Evolutionary conservation across 805 yeast genomes (phyloP).

Genomic region (Zygosaccharomyces bailii): DNA sequence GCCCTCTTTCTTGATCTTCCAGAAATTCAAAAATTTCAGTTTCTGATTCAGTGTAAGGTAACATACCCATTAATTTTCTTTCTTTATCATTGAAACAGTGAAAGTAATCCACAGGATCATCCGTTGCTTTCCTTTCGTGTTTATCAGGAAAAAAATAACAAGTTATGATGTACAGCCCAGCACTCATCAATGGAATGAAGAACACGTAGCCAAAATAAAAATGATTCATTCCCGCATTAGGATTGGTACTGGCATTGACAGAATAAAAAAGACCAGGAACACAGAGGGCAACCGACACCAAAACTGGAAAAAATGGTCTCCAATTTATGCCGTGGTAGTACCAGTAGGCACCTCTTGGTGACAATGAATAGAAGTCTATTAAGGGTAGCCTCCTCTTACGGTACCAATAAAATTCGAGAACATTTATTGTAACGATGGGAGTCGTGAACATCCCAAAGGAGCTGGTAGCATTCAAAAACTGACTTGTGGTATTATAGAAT

Average conservation of each 20-base stretch:
- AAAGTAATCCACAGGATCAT: conserved; percentile 25
- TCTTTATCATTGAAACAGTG: conserved; percentile 24
- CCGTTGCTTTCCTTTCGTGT: conserved; percentile 15
- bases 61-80: conserved; percentile 18
- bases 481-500: conserved; percentile 38
- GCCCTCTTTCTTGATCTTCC: conserved; percentile 3
- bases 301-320: conserved; percentile 16
- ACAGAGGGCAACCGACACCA: conserved; percentile 20
- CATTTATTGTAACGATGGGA: conserved; percentile 37
- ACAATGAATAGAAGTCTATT: conserved; percentile 36
- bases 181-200: conserved; percentile 22
- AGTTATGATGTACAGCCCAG: conserved; percentile 16
- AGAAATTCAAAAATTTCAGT: conserved; percentile 1
- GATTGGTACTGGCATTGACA: conserved; percentile 12
- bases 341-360: conserved; percentile 23
- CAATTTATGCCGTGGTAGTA: conserved; percentile 20
- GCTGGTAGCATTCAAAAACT: conserved; percentile 38
- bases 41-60: conserved; percentile 9
- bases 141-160: conserved; percentile 17
- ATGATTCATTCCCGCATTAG: conserved; percentile 21
- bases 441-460: conserved; percentile 40
- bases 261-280: conserved; percentile 24
- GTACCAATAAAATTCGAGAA: conserved; percentile 38
- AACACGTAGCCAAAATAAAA: conserved; percentile 24
- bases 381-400: conserved; percentile 34